A percentile compares a stretch with the other conserved stretches of the same genome.
Evolutionary conservation across 228 moss, liverwort and hornwort species (phyloP).

Genomic region (Sphagnum fallax): DNA sequence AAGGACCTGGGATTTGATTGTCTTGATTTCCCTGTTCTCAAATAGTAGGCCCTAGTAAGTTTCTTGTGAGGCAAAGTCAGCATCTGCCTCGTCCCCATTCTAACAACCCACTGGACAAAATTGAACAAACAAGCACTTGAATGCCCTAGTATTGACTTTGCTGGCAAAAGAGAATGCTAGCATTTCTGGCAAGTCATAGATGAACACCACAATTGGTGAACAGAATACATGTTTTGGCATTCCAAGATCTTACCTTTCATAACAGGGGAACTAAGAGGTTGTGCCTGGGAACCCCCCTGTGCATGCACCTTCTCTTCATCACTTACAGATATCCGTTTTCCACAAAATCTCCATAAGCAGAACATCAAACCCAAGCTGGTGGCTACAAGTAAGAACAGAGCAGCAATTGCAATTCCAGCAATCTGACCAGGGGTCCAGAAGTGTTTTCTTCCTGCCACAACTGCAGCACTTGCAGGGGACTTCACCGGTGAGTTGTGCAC

Average conservation of each 20-base stretch:
- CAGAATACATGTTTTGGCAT: too few species aligned
- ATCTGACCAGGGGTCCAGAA: slow-evolving; percentile 62
- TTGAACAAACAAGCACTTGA: too few species aligned
- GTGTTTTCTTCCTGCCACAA: slow-evolving; percentile 3
- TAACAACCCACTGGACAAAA: too few species aligned
- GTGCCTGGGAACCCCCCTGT: slow-evolving; percentile 33
- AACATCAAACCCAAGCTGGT: slow-evolving; percentile 24
- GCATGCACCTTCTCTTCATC: slow-evolving; percentile 19
- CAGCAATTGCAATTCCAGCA: slow-evolving; percentile 37
- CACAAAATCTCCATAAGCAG: slow-evolving; percentile 26
- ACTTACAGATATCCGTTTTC: slow-evolving; percentile 10
- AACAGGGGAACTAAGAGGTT: slow-evolving; percentile 26
- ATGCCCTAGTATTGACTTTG: too few species aligned
- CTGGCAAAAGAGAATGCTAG: too few species aligned
- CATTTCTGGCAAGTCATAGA: too few species aligned
- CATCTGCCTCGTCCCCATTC: too few species aligned
- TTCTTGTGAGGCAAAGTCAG: too few species aligned
- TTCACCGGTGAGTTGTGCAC: background rate
- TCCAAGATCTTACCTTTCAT: slow-evolving; percentile 17
- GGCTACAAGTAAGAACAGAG: slow-evolving; percentile 23
- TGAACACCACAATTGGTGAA: too few species aligned
- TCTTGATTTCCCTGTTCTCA: slow-evolving; percentile 8
- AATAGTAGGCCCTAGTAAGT: background rate
- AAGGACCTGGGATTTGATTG: too few species aligned
- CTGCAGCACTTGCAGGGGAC: slow-evolving; percentile 1